A percentile compares a stretch with the other conserved stretches of the same genome.
Evolutionary conservation across 2,329 filamentous ascomycete genomes (phyloP).

Genomic region (Magnaporthiopsis incrustans): DNA sequence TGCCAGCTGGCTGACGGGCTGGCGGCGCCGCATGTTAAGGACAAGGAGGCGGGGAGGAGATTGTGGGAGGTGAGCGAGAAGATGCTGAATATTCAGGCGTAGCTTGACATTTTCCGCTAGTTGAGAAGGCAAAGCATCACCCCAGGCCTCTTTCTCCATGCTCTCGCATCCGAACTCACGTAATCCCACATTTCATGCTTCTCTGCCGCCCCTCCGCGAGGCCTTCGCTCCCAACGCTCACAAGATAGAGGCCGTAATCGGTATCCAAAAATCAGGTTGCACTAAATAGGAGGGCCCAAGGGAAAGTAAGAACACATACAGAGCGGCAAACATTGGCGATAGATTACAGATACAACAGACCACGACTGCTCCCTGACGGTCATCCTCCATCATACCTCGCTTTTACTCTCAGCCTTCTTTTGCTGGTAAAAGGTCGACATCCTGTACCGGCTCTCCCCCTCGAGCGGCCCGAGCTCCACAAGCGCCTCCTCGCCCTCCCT

Average conservation of each 20-base stretch:
- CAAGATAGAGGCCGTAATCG: too few species aligned
- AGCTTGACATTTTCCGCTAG: background rate
- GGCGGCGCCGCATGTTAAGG: conserved; percentile 20
- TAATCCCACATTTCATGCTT: too few species aligned
- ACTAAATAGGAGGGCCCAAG: too few species aligned
- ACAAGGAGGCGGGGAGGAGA: conserved; percentile 29
- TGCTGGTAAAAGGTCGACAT: conserved; percentile 44
- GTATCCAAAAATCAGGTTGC: too few species aligned
- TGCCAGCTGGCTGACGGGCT: conserved; percentile 27
- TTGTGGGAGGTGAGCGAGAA: conserved; percentile 37
- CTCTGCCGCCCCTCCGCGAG: too few species aligned
- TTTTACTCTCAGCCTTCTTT: conserved; percentile 16
- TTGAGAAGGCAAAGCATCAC: too few species aligned
- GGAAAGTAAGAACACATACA: background rate
- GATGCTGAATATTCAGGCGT: conserved; percentile 7
- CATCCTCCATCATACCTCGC: background rate
- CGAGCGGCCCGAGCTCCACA: conserved; percentile 39
- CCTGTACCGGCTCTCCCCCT: conserved; percentile 48
- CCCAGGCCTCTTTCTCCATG: too few species aligned
- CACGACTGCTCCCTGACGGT: too few species aligned
- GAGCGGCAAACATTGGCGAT: background rate
- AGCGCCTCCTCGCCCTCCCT: conserved; percentile 45
- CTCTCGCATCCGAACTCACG: too few species aligned
- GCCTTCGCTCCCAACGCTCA: too few species aligned
- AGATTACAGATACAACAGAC: background rate